Evolutionary conservation across 1,284 basidiomycete species (phyloP), one percentile per base, ranked within the genome.

Genomic region (Sparassis latifolia): DNA sequence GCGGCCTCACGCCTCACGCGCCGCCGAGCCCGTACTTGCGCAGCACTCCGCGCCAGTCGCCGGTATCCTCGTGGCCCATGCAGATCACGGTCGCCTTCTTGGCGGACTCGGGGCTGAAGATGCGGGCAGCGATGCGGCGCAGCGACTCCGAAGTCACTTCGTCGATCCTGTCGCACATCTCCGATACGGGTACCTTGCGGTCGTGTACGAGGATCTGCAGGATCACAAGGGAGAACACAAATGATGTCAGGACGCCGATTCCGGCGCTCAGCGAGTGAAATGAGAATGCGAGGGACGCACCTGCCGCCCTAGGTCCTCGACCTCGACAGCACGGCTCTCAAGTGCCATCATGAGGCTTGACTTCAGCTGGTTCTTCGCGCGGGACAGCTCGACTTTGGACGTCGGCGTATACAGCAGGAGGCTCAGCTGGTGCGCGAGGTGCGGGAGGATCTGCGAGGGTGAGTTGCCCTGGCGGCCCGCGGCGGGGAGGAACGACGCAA

Each of bases 331-430:
- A 38, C 92, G 75, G 62, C 91, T 94, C 74, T 99, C 96, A 42
- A 98, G 72, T 3, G 93, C 92, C 96, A 98, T 98, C 71, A 96
- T 89, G 57, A 99, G 71, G 53, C 86, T 90, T 43, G 86, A 89
- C 72, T 95, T 95, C 54, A 99, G 80, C 76, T 98, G 96, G 66
- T 98, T 98, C 76, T 94, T 95, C 38, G 96, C 96, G 47, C 96
- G 78, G 49, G 71, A 74, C 35, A 98, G 78, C 68, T 99, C 96
- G 5, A 65, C 67, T 39, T 74, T 67, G 1, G 83, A 82, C 29
- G 93, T 78, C 7, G 75, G 74, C 32, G 79, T 76, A 65, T 90
- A 84, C 50, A 88, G 67, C 46, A 92, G 71, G 53, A 90, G 58
- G 60, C 84, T 85, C 10, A 92, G 74, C 69, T 98, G 92, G 63